Evolutionary conservation across 2,329 filamentous ascomycete species (phyloP).

Genomic region (Gnomoniopsis sp.): DNA sequence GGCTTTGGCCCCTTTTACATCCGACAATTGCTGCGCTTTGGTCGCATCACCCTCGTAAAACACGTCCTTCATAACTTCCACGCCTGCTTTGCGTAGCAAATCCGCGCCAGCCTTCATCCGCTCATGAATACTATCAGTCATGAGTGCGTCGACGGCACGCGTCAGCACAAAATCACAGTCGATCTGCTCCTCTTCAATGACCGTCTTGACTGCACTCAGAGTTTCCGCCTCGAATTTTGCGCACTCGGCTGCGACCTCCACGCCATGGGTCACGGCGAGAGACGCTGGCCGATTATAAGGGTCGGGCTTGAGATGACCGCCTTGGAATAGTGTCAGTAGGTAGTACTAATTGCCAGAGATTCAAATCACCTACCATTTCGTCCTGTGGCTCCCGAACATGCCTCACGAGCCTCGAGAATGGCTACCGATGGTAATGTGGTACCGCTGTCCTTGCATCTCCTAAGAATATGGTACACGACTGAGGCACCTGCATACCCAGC

Average conservation of each 20-base stretch:
- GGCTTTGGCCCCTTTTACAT: conserved; percentile 33
- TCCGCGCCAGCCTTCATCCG: conserved; percentile 28
- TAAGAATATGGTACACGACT: conserved; percentile 38
- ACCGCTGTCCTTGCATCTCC: conserved; percentile 13
- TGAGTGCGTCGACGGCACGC: conserved; percentile 35
- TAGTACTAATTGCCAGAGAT: not conserved
- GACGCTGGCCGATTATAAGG: conserved; percentile 26
- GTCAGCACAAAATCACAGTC: conserved; percentile 43
- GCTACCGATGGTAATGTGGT: conserved; percentile 23
- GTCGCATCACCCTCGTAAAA: conserved; percentile 23
- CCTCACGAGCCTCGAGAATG: conserved; percentile 31
- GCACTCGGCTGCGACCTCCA: conserved; percentile 27
- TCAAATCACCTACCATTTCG: conserved; percentile 27
- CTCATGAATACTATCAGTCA: conserved; percentile 23
- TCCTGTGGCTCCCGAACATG: conserved; percentile 36
- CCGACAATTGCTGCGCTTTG: conserved; percentile 30
- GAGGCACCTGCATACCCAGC: conserved; percentile 43
- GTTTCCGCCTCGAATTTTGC: conserved; percentile 28
- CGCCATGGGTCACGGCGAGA: conserved; percentile 23
- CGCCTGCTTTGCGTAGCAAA: conserved; percentile 26
- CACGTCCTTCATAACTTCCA: conserved; percentile 27
- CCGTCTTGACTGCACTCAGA: conserved; percentile 29
- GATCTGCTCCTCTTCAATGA: conserved; percentile 34
- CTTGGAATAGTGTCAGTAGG: conserved; percentile 2
- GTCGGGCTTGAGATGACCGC: conserved; percentile 33